Conservation (phyloP, 148 eudicot genomes). For the Cornus florida region DNA sequence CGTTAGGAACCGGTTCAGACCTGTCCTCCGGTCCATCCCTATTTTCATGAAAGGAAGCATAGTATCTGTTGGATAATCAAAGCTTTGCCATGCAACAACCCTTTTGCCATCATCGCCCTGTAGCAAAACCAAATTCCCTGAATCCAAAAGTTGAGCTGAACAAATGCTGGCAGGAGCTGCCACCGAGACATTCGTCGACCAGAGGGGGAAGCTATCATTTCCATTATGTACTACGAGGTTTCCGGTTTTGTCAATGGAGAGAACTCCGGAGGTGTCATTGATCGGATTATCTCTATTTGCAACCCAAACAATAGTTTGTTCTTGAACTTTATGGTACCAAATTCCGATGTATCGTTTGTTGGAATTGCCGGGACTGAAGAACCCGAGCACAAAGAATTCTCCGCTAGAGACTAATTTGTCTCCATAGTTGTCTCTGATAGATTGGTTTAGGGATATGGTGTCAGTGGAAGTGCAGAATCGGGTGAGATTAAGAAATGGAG, state of each 20-base stretch:
- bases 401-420: slow-evolving; percentile 5
- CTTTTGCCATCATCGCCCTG: not conserved
- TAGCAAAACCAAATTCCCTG: slow-evolving; percentile 44
- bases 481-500: not conserved
- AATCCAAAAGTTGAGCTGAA: slow-evolving; percentile 28
- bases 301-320: slow-evolving; percentile 52
- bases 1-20: slow-evolving; percentile 23
- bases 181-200: slow-evolving; percentile 36
- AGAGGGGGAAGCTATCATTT: slow-evolving; percentile 10
- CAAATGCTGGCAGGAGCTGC: not conserved
- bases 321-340: slow-evolving; percentile 37
- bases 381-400: slow-evolving; percentile 20
- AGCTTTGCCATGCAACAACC: slow-evolving; percentile 48
- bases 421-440: not conserved
- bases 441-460: not conserved
- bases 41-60: slow-evolving; percentile 46
- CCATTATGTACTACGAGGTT: slow-evolving; percentile 23
- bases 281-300: slow-evolving; percentile 53
- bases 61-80: slow-evolving; percentile 47
- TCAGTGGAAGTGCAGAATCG: not conserved
- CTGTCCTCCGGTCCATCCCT: slow-evolving; percentile 37
- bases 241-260: slow-evolving; percentile 23
- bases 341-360: slow-evolving; percentile 20
- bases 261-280: slow-evolving; percentile 19
- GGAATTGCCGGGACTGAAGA: slow-evolving; percentile 26